A percentile compares a stretch with the other conserved stretches of the same genome.
Evolutionary conservation across 352 stramenopile genomes (phyloP).

Genomic region (Peronospora tabacina): DNA sequence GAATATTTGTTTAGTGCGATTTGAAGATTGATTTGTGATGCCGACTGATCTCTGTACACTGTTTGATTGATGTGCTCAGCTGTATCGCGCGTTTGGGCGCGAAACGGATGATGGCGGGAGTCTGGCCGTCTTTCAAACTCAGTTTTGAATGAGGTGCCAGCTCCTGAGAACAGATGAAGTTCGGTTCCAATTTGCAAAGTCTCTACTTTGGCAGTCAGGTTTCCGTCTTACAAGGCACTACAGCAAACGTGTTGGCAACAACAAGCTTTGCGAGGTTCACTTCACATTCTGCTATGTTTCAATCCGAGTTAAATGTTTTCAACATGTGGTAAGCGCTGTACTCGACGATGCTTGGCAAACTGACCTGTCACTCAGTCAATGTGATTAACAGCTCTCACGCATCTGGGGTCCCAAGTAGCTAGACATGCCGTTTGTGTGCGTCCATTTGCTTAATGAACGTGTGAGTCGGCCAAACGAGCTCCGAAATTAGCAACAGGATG

Average conservation of each 20-base stretch:
- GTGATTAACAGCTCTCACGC: constrained; percentile 23
- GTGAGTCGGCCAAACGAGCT: too few species aligned
- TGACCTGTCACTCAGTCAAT: constrained; percentile 21
- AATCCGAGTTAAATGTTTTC: constrained; percentile 37
- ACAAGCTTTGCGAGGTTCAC: constrained; percentile 29
- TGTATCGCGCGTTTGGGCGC: neutral
- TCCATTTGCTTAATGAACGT: too few species aligned
- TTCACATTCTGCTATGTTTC: constrained; percentile 37
- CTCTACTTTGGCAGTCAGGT: neutral
- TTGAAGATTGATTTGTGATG: neutral
- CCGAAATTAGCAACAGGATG: too few species aligned
- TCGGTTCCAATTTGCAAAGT: too few species aligned
- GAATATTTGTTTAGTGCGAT: constrained; percentile 14
- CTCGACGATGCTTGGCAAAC: constrained; percentile 16
- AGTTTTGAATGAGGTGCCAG: too few species aligned
- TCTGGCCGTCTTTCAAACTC: too few species aligned
- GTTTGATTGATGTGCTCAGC: neutral
- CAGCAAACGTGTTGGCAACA: constrained; percentile 11
- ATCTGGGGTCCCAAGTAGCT: constrained; percentile 4
- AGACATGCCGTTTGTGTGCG: too few species aligned
- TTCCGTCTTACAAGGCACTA: neutral
- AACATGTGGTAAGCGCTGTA: constrained; percentile 24
- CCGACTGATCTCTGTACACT: neutral
- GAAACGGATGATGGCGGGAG: neutral
- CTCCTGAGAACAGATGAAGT: too few species aligned